phyloP scores from a whole-genome alignment of 441 rosid species.

The Metrosideros polymorpha region DNA sequence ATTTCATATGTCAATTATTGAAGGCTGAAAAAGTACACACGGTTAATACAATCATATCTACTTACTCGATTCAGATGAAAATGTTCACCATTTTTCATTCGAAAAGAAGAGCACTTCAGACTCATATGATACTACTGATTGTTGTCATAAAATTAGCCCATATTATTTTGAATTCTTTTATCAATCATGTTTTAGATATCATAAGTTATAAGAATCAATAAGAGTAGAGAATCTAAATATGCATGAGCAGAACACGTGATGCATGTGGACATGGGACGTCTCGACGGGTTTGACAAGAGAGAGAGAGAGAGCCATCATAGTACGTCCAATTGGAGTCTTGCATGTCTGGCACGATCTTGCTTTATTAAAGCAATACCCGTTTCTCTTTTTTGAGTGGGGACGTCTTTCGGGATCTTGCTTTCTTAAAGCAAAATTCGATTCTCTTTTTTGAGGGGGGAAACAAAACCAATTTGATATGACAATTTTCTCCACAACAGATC shows the following conservation, averaged over 20 bases:
- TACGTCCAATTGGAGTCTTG: neutral
- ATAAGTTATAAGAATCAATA: neutral
- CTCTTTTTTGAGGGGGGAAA: no score
- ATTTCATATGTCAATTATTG: neutral
- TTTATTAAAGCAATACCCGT: neutral
- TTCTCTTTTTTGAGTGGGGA: neutral
- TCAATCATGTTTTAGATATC: neutral
- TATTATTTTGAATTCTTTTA: neutral
- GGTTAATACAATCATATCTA: no score
- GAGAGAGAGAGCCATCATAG: neutral
- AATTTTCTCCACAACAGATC: no score
- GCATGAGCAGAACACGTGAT: rapidly evolving
- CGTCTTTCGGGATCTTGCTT: no score
- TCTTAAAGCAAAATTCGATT: neutral
- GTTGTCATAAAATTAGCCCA: neutral
- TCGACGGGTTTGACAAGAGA: neutral
- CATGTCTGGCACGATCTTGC: neutral
- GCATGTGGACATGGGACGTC: rapidly evolving
- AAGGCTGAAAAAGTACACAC: no score
- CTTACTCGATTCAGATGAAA: neutral
- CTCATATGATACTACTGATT: neutral
- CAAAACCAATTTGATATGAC: neutral
- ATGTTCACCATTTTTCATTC: neutral
- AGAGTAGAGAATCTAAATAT: neutral
- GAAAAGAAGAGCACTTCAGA: neutral